Conservation (phyloP, 2,329 filamentous ascomycete genomes). For the Penicillium sp. region DNA sequence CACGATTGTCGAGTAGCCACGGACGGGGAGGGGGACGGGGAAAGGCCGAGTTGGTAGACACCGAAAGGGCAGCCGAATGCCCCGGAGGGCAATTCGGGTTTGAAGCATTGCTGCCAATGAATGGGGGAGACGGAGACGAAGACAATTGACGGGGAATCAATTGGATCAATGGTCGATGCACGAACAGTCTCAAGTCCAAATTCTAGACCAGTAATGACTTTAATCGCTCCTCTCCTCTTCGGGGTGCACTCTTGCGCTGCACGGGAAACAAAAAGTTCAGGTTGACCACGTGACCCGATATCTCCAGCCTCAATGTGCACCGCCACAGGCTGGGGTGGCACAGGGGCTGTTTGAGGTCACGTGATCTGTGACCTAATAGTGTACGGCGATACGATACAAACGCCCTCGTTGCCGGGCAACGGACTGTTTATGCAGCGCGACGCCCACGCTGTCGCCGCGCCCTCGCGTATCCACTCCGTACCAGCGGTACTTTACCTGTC, state of each 20-base stretch:
- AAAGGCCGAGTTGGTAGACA: conserved; percentile 45
- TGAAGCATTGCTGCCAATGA: conserved; percentile 60
- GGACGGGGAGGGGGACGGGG: conserved; percentile 40
- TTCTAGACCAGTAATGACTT: conserved; percentile 4
- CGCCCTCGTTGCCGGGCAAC: conserved; percentile 54
- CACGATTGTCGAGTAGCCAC: conserved; percentile 56
- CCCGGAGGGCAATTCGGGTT: conserved; percentile 61
- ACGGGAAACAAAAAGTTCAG: conserved; percentile 25
- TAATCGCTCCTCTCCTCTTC: background rate
- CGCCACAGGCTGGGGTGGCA: conserved; percentile 9
- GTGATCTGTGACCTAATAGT: background rate
- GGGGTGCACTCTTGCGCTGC: conserved; percentile 1
- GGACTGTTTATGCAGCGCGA: conserved; percentile 21
- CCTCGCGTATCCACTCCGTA: conserved; percentile 24
- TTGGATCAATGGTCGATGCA: background rate
- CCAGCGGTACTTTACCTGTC: background rate
- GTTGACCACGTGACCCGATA: conserved; percentile 13
- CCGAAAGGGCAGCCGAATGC: conserved; percentile 51
- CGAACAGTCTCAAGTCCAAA: conserved; percentile 3
- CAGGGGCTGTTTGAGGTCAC: background rate
- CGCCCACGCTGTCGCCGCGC: conserved; percentile 22
- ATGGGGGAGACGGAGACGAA: background rate
- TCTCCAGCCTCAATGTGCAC: conserved; percentile 5
- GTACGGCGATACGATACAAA: background rate
- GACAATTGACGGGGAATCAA: background rate